Percentiles rank a stretch among this genome's conserved stretches.
These are phyloP conservation scores for Sindora glabra DNA, from an alignment of 306 rosid genomes.

Conservation along the genomic window DNA sequence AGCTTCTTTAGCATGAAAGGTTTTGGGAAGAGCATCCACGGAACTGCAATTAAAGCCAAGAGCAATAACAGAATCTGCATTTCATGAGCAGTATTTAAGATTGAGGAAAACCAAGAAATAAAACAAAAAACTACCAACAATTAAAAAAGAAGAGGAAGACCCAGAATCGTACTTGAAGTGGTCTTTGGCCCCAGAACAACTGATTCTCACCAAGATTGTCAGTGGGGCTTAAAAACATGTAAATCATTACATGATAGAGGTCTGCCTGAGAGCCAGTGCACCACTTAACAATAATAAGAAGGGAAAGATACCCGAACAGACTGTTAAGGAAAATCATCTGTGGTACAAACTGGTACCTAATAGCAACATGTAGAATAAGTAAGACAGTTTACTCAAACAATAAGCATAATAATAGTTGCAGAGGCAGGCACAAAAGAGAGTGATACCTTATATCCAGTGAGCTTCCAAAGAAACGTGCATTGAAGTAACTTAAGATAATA, in stretches of 20 bases:
- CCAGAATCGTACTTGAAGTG: constrained; percentile 70
- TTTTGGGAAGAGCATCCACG: constrained; percentile 99
- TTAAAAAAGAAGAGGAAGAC: constrained; percentile 7
- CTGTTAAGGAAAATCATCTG: constrained; percentile 93
- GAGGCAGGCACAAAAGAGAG: constrained; percentile 16
- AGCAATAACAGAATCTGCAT: constrained; percentile 88
- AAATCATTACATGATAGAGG: constrained; percentile 99
- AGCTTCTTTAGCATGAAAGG: constrained; percentile 89
- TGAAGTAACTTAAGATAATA: constrained; percentile 82
- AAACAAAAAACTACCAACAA: constrained; percentile 3
- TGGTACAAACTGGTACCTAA: constrained; percentile 97
- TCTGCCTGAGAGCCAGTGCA: constrained; percentile 98
- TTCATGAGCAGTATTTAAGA: constrained; percentile 24
- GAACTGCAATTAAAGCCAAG: constrained; percentile 87
- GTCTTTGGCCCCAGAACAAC: constrained; percentile 97
- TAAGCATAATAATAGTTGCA: constrained; percentile 10
- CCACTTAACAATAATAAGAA: constrained; percentile 93
- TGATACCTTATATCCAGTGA: constrained; percentile 77
- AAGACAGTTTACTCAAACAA: constrained; percentile 5
- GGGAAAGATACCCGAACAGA: constrained; percentile 97
- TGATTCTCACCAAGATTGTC: constrained; percentile 92
- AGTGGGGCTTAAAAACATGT: constrained; percentile 94
- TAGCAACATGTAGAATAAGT: constrained; percentile 25
- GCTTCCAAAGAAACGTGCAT: constrained; percentile 71
- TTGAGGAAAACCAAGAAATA: constrained; percentile 2